These are phyloP conservation scores for Penicillium ucsense DNA, from an alignment of 495 filamentous ascomycete genomes.

Conservation along the genomic window DNA sequence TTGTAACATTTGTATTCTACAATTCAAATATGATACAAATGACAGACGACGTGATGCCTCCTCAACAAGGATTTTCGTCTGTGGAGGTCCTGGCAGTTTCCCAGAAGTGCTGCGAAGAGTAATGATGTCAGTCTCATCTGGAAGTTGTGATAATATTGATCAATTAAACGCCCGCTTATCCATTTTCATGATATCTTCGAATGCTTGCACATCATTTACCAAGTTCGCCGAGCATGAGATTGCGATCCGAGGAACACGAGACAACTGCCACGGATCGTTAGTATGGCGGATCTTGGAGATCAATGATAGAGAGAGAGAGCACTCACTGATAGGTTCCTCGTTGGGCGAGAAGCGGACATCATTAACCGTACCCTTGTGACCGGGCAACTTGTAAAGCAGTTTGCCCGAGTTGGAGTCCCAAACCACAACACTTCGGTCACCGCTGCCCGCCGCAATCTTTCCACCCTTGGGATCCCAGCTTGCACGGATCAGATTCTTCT, in stretches of 20 bases:
- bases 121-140: neutral
- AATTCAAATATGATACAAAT: too few species aligned
- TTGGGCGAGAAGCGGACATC: constrained; percentile 82
- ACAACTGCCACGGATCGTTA: constrained; percentile 50
- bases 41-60: neutral
- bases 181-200: constrained; percentile 8
- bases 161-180: constrained; percentile 18
- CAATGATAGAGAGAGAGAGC: neutral
- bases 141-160: constrained; percentile 8
- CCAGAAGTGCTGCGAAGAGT: neutral
- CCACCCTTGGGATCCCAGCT: constrained; percentile 86
- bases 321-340: constrained; percentile 83
- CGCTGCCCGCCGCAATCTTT: constrained; percentile 79
- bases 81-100: neutral
- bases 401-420: constrained; percentile 81
- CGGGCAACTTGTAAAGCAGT: constrained; percentile 86
- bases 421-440: constrained; percentile 81
- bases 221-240: constrained; percentile 68
- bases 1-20: too few species aligned
- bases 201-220: constrained; percentile 36
- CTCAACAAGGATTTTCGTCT: neutral
- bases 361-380: constrained; percentile 92
- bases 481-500: constrained; percentile 86
- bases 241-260: constrained; percentile 76
- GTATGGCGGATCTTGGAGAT: neutral